Percentiles rank a stretch among this genome's conserved stretches.
Conservation (phyloP, 2,329 filamentous ascomycete species). For the Aspergillus tubingensis region DNA sequence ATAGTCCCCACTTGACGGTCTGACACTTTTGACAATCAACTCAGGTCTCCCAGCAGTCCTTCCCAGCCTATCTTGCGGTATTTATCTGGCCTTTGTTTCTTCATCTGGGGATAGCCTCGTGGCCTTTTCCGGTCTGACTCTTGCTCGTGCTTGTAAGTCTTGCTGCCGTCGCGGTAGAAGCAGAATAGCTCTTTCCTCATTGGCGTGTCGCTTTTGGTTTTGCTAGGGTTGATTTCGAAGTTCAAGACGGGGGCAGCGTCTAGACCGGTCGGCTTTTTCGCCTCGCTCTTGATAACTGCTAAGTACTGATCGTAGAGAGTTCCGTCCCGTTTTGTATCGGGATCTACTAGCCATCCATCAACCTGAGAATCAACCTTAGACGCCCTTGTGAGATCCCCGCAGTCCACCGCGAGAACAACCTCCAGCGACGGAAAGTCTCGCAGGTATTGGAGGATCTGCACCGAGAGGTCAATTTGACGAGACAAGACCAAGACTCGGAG, state of each 20-base stretch:
- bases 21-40: no score
- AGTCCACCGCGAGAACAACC: slow-evolving; percentile 38
- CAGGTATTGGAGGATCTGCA: slow-evolving; percentile 37
- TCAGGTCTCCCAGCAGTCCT: slow-evolving; percentile 35
- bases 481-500: slow-evolving; percentile 41
- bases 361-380: slow-evolving; percentile 19
- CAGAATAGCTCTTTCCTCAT: not conserved
- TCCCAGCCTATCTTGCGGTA: slow-evolving; percentile 16
- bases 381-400: slow-evolving; percentile 26
- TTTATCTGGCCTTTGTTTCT: no score
- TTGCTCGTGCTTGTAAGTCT: not conserved
- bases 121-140: slow-evolving; percentile 12
- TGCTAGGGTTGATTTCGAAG: slow-evolving; percentile 25
- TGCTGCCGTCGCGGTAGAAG: not conserved
- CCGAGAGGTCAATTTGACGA: slow-evolving; percentile 35
- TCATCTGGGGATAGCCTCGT: not conserved
- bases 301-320: slow-evolving; percentile 23
- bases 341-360: slow-evolving; percentile 32
- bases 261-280: not conserved
- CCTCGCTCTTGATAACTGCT: slow-evolving; percentile 5
- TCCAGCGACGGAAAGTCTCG: slow-evolving; percentile 38
- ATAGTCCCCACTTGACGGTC: no score
- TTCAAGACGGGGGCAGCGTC: slow-evolving; percentile 26
- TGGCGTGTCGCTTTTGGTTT: not conserved
- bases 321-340: slow-evolving; percentile 1